Conservation (phyloP, 1,284 basidiomycete genomes). For the Malassezia globosa region DNA sequence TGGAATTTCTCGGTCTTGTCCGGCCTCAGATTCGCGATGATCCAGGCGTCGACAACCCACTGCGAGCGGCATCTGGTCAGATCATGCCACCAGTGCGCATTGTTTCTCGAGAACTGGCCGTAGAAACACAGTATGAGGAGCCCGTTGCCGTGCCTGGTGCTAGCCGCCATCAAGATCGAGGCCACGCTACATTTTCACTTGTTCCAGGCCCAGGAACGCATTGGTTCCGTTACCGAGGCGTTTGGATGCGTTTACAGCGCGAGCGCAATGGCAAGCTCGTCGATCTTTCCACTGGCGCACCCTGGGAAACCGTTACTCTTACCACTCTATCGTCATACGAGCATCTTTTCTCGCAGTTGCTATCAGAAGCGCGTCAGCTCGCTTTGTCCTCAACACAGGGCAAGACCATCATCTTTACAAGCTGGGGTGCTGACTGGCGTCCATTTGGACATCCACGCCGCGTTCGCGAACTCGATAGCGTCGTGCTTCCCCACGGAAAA, state of each 20-base stretch:
- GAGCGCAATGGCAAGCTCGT: conserved; percentile 67
- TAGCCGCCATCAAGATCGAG: conserved; percentile 22
- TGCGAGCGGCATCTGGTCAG: conserved; percentile 44
- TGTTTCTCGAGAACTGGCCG: conserved; percentile 68
- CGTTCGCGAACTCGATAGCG: conserved; percentile 75
- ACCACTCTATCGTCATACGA: conserved; percentile 82
- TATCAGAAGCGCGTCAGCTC: conserved; percentile 76
- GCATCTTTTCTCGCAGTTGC: conserved; percentile 64
- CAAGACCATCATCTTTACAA: conserved; percentile 88
- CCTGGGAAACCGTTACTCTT: conserved; percentile 94
- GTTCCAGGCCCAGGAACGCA: conserved; percentile 92
- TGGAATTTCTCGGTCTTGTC: conserved; percentile 32
- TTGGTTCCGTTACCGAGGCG: conserved; percentile 75
- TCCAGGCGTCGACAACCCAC: conserved; percentile 35
- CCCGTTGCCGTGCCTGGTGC: not conserved
- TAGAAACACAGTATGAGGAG: conserved; percentile 59
- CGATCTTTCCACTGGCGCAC: conserved; percentile 77
- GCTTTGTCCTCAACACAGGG: conserved; percentile 79
- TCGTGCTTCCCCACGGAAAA: conserved; percentile 73
- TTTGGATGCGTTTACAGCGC: conserved; percentile 85
- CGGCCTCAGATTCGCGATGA: conserved; percentile 4
- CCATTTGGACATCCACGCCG: conserved; percentile 85
- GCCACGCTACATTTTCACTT: conserved; percentile 61
- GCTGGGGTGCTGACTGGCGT: conserved; percentile 91
- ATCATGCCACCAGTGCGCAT: conserved; percentile 48